Percentiles rank a stretch among this genome's conserved stretches.
phyloP scores from a whole-genome alignment of 176 grass and related monocot genomes.

The Oryza nivara region DNA sequence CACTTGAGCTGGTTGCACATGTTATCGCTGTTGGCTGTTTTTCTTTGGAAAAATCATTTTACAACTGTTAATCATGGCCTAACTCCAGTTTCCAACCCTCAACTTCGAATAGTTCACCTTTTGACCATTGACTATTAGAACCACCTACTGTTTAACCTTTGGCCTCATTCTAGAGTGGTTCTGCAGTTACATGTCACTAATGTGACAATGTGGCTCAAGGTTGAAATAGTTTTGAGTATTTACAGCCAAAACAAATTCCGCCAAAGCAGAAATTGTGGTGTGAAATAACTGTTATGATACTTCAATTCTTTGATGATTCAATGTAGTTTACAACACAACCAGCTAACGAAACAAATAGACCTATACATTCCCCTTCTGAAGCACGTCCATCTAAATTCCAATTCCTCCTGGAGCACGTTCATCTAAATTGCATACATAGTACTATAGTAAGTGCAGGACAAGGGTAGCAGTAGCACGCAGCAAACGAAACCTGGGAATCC shows the following conservation, averaged over 20 bases:
- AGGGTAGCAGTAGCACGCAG: background rate
- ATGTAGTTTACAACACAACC: background rate
- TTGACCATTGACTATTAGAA: background rate
- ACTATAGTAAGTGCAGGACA: background rate
- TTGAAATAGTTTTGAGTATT: background rate
- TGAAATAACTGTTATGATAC: background rate
- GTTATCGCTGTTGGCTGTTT: background rate
- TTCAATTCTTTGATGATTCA: background rate
- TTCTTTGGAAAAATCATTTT: background rate
- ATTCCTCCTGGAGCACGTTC: background rate
- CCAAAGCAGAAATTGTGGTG: background rate
- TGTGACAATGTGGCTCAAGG: background rate
- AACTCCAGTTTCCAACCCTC: background rate
- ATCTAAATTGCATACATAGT: background rate
- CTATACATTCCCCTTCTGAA: background rate
- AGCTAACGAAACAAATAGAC: background rate
- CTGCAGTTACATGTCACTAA: background rate
- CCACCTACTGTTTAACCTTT: background rate
- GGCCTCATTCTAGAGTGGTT: background rate
- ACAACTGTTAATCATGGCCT: background rate
- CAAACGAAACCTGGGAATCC: slow-evolving; percentile 73
- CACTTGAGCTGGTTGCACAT: slow-evolving; percentile 7
- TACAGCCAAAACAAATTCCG: background rate
- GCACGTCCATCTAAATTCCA: too few relatives aligned
- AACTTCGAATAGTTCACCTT: background rate